Base-by-base conservation (phyloP, 2,329 filamentous ascomycete genomes). In the Fonsecaea monophora region DNA sequence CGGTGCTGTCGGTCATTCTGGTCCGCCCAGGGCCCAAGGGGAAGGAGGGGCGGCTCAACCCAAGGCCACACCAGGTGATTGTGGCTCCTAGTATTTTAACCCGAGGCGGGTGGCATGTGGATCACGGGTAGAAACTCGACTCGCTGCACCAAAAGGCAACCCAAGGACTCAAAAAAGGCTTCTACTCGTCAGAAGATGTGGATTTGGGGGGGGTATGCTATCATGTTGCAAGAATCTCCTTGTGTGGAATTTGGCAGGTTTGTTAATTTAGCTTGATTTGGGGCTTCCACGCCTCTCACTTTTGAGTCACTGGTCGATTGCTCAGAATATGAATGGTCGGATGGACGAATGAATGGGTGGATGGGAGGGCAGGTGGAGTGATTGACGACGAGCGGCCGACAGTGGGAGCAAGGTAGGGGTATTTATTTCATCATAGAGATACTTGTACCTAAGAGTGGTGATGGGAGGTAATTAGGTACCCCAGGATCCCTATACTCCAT, bases 51-150 rank as follows among this genome's bases (percentile, higher is more conserved):
- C 35, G 57, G 25, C 25, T 25, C 25, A 25, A 25, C 25, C 25
- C 25, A 25, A 60, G 38, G 12, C 18, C 8, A 50, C 9, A 48
- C 50, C 45, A 61, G 45, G 59, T 61, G 59, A 61, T 61, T 61
- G 48, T 61, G 59, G 45, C 45, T 48, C n/a, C 13, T 53, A 40
- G 6, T 30, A 48, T 3, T 48, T 13, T 38, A 25, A 25, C 25
- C 25, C 25, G 25, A 25, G 4, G 38, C 15, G 10, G 10, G 38
- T 40, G 38, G 10, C 25, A 40, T 12, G 40, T 42, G 40, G 40
- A n/a, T 42, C 40, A 18, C 40, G 40, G 40, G 15, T 42, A 42
- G 15, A 42, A 18, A 25, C 25, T 25, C 25, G 25, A 25, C 15
- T n/a, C 15, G 3, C 40, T n/a, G 40, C 15, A 42, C 40, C 40